phyloP scores from a whole-genome alignment of 2,329 filamentous ascomycete species.

The Fusarium nurragi region DNA sequence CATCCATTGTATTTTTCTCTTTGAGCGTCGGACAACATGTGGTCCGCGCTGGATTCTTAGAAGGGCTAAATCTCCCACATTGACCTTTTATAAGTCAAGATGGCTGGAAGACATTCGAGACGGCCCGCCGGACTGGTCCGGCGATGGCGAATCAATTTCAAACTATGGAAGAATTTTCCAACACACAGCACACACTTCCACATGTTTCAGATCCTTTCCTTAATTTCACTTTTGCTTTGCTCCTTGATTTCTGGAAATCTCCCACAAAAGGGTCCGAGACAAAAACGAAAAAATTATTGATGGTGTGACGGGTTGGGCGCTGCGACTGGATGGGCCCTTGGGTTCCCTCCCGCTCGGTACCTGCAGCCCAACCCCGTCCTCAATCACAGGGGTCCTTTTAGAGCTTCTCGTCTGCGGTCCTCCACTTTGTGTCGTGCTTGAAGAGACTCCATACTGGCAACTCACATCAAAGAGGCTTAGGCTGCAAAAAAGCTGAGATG shows the following conservation, averaged over 20 bases:
- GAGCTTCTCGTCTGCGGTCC: slow-evolving; percentile 16
- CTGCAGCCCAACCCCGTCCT: slow-evolving; percentile 36
- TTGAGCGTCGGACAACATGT: slow-evolving; percentile 9
- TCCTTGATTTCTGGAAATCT: slow-evolving; percentile 19
- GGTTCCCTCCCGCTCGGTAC: slow-evolving; percentile 39
- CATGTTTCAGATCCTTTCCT: slow-evolving; percentile 11
- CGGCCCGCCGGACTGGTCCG: slow-evolving; percentile 24
- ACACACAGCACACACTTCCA: background rate
- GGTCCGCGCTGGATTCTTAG: slow-evolving; percentile 23
- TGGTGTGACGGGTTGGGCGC: slow-evolving; percentile 34
- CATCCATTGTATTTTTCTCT: slow-evolving; percentile 26
- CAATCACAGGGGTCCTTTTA: slow-evolving; percentile 24
- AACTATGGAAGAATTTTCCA: slow-evolving; percentile 11
- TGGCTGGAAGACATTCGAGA: slow-evolving; percentile 23
- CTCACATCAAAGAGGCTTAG: slow-evolving; percentile 12
- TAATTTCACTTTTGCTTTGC: slow-evolving; percentile 6
- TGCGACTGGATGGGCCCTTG: slow-evolving; percentile 25
- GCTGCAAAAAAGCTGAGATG: slow-evolving; percentile 4
- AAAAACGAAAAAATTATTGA: background rate
- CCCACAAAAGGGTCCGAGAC: slow-evolving; percentile 24
- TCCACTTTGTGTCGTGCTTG: slow-evolving; percentile 20
- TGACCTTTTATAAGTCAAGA: slow-evolving; percentile 17
- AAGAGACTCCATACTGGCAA: slow-evolving; percentile 13
- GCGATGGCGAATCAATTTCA: slow-evolving; percentile 26
- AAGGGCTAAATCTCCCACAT: slow-evolving; percentile 32